These are phyloP conservation scores for Deuterostichococcus epilithicus DNA, from an alignment of 139 green algal genomes.

Conservation along the genomic window DNA sequence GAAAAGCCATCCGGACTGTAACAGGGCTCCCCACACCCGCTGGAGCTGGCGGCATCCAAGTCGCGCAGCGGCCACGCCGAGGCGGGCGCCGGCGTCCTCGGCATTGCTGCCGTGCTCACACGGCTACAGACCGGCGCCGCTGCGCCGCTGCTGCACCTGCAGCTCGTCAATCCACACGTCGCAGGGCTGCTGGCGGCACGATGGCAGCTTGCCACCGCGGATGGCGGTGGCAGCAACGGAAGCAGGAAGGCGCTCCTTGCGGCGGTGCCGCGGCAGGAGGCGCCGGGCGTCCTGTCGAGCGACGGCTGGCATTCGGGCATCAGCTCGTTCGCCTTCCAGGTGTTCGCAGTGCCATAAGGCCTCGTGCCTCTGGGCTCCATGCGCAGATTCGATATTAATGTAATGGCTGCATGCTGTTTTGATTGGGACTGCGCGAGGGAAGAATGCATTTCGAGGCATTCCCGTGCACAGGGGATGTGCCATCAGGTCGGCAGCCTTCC, in stretches of 20 bases:
- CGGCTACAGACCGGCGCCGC: not conserved
- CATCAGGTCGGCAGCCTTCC: too few relatives aligned
- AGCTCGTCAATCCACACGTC: slow-evolving; percentile 51
- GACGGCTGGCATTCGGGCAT: slow-evolving; percentile 37
- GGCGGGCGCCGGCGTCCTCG: slow-evolving; percentile 51
- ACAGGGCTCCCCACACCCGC: slow-evolving; percentile 7
- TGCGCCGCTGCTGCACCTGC: slow-evolving; percentile 42
- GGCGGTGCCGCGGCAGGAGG: slow-evolving; percentile 20
- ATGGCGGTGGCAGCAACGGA: not conserved
- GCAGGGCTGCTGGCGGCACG: not conserved
- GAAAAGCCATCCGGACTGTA: too few relatives aligned
- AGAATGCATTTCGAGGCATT: too few relatives aligned
- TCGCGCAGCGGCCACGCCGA: slow-evolving; percentile 32
- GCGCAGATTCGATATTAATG: too few relatives aligned
- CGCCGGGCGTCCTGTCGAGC: not conserved
- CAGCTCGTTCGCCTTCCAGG: slow-evolving; percentile 78
- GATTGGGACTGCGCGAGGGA: too few relatives aligned
- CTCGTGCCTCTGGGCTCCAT: too few relatives aligned
- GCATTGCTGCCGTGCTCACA: slow-evolving; percentile 22
- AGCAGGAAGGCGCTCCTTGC: slow-evolving; percentile 1
- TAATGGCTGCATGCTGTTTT: too few relatives aligned
- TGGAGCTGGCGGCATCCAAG: slow-evolving; percentile 36
- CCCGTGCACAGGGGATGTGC: too few relatives aligned
- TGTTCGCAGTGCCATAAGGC: not conserved
- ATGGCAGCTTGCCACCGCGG: slow-evolving; percentile 4